These are phyloP conservation scores for Waltiozyma sp. DNA, from an alignment of 1,139 yeast genomes.

Conservation along the genomic window DNA sequence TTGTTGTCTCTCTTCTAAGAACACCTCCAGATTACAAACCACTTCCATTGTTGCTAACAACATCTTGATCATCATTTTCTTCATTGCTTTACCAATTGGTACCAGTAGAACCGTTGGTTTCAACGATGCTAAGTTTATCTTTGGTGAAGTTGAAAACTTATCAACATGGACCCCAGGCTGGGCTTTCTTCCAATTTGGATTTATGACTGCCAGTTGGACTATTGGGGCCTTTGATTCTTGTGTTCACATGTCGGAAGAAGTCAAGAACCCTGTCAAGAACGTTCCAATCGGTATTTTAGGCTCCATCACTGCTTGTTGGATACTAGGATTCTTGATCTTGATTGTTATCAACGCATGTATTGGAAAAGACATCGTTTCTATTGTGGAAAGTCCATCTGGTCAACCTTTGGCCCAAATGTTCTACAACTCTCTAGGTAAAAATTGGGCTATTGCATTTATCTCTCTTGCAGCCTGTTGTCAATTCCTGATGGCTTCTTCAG, in stretches of 20 bases:
- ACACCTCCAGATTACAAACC: constrained; percentile 35
- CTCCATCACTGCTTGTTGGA: constrained; percentile 46
- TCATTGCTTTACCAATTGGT: constrained; percentile 52
- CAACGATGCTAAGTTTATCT: constrained; percentile 25
- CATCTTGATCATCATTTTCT: constrained; percentile 36
- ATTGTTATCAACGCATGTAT: constrained; percentile 48
- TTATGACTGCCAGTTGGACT: constrained; percentile 58
- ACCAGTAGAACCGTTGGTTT: constrained; percentile 24
- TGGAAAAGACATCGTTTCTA: constrained; percentile 34
- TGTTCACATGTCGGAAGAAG: constrained; percentile 63
- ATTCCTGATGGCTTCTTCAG: constrained; percentile 55
- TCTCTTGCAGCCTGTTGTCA: constrained; percentile 48
- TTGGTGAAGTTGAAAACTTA: constrained; percentile 36
- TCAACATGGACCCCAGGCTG: constrained; percentile 50
- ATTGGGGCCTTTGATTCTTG: constrained; percentile 60
- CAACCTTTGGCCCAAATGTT: constrained; percentile 57
- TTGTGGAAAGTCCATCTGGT: constrained; percentile 36
- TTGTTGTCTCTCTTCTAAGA: constrained; percentile 34
- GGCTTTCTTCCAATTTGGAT: constrained; percentile 41
- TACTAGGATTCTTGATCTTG: constrained; percentile 48
- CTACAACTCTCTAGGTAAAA: constrained; percentile 53
- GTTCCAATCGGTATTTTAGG: constrained; percentile 52
- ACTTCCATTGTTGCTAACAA: constrained; percentile 41
- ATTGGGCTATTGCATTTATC: constrained; percentile 63
- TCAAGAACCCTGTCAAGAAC: constrained; percentile 49